Evolutionary conservation across 257 asterid genomes (phyloP).

Genomic region (Nicotiana noctiflora): DNA sequence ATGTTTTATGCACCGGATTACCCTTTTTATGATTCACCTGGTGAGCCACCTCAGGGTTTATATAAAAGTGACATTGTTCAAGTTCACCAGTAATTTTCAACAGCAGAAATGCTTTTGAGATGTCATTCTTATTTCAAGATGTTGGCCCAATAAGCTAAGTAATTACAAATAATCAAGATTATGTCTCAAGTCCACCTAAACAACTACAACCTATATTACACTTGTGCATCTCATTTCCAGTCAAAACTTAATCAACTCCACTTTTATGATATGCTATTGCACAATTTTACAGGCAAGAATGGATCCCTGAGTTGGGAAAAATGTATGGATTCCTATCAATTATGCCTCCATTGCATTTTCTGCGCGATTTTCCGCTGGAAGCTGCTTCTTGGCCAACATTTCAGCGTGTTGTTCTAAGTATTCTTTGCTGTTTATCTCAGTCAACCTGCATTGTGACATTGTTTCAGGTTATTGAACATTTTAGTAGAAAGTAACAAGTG

Average conservation of each 20-base stretch:
- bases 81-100: neutral
- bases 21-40: too few species aligned
- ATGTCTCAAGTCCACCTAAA: neutral
- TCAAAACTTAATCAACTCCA: neutral
- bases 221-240: neutral
- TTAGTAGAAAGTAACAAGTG: neutral
- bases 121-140: neutral
- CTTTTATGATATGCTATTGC: neutral
- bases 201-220: neutral
- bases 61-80: neutral
- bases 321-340: neutral
- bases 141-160: neutral
- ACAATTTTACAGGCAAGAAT: slow-evolving; percentile 26
- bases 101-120: neutral
- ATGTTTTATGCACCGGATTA: too few species aligned
- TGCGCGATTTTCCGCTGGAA: neutral
- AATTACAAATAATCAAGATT: neutral
- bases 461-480: neutral
- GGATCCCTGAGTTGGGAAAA: neutral
- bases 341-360: slow-evolving; percentile 8
- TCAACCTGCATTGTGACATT: slow-evolving; percentile 23
- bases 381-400: slow-evolving; percentile 21
- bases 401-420: slow-evolving; percentile 70
- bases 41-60: too few species aligned
- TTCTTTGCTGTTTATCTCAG: slow-evolving; percentile 74